A percentile compares a stretch with the other conserved stretches of the same genome.
Evolutionary conservation across 2,329 filamentous ascomycete genomes (phyloP).

Genomic region (Cercospora janseana): DNA sequence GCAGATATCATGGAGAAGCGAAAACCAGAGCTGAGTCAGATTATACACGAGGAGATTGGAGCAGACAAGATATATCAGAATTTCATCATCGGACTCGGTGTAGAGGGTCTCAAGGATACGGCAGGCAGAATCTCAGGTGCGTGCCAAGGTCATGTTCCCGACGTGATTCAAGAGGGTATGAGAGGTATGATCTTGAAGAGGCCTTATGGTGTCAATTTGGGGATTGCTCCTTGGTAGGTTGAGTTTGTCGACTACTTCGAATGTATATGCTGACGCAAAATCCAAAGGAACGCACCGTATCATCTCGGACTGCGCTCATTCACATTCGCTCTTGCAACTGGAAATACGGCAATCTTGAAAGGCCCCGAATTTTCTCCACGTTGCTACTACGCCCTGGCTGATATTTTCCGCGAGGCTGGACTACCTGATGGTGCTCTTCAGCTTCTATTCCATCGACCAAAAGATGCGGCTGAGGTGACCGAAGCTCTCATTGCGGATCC

Average conservation of each 20-base stretch:
- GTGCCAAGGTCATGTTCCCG: background rate
- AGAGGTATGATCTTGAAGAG: background rate
- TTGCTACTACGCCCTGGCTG: conserved; percentile 60
- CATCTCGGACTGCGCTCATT: conserved; percentile 51
- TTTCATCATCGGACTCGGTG: background rate
- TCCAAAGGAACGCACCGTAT: conserved; percentile 59
- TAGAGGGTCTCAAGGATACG: background rate
- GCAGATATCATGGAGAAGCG: background rate
- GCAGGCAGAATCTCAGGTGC: background rate
- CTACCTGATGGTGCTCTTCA: conserved; percentile 73
- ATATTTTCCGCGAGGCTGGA: conserved; percentile 68
- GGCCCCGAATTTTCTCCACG: conserved; percentile 66
- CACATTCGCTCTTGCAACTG: conserved; percentile 62
- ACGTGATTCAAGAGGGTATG: background rate
- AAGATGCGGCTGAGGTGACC: conserved; percentile 65
- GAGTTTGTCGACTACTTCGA: too few relatives aligned
- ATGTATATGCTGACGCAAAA: background rate
- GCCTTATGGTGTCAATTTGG: background rate
- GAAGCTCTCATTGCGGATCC: conserved; percentile 64
- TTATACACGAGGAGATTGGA: background rate
- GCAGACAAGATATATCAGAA: background rate
- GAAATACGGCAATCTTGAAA: conserved; percentile 76
- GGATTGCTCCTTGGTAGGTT: background rate
- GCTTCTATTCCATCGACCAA: conserved; percentile 59
- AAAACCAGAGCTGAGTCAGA: background rate